Conservation (phyloP, 2,329 filamentous ascomycete genomes). For the Trichophyton benhamiae region DNA sequence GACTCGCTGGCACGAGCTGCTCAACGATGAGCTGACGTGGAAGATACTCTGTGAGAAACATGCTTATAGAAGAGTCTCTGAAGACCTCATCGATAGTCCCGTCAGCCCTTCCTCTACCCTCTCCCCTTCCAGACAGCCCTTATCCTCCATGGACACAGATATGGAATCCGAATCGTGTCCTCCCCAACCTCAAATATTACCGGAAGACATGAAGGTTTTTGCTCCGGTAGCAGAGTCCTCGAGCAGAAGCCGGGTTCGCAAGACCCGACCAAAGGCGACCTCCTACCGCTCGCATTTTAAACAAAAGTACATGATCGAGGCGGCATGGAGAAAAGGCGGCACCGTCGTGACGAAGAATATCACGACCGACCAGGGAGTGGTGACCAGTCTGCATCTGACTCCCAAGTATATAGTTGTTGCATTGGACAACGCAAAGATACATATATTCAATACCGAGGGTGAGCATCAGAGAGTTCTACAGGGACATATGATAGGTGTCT, state of each 20-base stretch:
- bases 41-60: conserved; percentile 95
- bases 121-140: not conserved
- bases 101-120: conserved; percentile 38
- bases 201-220: not conserved
- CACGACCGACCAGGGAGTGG: conserved; percentile 90
- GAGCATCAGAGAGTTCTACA: conserved; percentile 77
- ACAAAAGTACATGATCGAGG: conserved; percentile 91
- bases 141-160: not conserved
- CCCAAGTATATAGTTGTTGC: conserved; percentile 95
- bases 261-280: conserved; percentile 51
- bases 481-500: conserved; percentile 97
- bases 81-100: conserved; percentile 30
- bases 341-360: conserved; percentile 72
- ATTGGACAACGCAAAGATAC: conserved; percentile 94
- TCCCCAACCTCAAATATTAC: not conserved
- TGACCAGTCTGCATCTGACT: conserved; percentile 88
- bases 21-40: conserved; percentile 97
- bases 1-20: conserved; percentile 77
- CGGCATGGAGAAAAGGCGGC: conserved; percentile 91
- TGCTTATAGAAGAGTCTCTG: conserved; percentile 57
- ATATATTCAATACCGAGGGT: conserved; percentile 90
- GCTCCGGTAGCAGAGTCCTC: not conserved
- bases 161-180: not conserved
- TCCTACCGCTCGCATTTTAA: conserved; percentile 97
- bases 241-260: conserved; percentile 15